Base-by-base conservation (phyloP, 192 early-diverging fungal genomes). In the Mortierella alpina region DNA sequence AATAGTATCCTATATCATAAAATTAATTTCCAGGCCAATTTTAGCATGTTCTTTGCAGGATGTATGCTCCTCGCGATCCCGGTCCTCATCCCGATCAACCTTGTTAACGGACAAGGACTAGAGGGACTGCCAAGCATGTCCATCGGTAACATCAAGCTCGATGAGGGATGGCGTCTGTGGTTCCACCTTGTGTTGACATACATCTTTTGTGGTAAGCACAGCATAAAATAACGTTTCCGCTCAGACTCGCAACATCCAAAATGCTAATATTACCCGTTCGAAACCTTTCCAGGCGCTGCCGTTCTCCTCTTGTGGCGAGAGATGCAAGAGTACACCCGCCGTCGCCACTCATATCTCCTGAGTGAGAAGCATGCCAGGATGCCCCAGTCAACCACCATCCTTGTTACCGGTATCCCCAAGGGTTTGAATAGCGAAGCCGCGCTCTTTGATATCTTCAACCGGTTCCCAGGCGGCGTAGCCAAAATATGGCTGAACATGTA, bases 11-110 rank as follows among this genome's bases (percentile, higher is more conserved):
- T 3, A 31, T 31, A 3, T 31, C 12, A 50, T 50, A 17, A 17
- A 50, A 17, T 50, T 17, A 50, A 50, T 4, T 50, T 11, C 17
- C 17, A 17, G 1, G 49, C 49, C 12, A 17, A 50, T 14, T 39
- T 49, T 70, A 87, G 92, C 46, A 83, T 89, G 0, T 78, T 94
- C 50, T 96, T 96, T 76, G 44, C 61, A 15, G 68, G 85, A 7
- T 86, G 91, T 62, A 77, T 86, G 6, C 40, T 94, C 0, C 53
- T 94, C 7, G 87, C 88, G 4, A 64, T 88, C 6, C 85, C 80
- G 0, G 83, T 91, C 20, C 82, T 97, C 11, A 73, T 96, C 15
- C 95, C 96, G 13, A 59, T 95, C 12, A 93, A 96, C 66, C 80
- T 85, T 5, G 68, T 84, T n/a, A 86, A 89, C 15, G 86, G 90